Percentiles rank a stretch among this genome's conserved stretches.
Evolutionary conservation across 1,284 basidiomycete species (phyloP).

Genomic region (Sanguinoderma infundibulare): DNA sequence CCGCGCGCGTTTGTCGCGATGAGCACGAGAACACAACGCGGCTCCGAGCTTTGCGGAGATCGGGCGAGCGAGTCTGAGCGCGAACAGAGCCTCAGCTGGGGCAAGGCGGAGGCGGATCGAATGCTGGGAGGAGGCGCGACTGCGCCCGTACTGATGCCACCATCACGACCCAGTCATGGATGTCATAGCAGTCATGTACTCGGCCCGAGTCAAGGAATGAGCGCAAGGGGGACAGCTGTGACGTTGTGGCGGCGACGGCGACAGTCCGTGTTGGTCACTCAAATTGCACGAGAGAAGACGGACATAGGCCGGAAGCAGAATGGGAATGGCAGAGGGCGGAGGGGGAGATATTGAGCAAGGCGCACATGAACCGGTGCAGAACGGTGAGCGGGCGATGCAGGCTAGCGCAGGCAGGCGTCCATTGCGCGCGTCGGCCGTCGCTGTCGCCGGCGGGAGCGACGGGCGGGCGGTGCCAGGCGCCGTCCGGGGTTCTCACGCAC

Average conservation of each 20-base stretch:
- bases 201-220: neutral
- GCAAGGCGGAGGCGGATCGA: no score
- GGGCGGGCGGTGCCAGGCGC: constrained; percentile 5
- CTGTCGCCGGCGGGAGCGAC: neutral
- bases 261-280: neutral
- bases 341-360: neutral
- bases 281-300: neutral
- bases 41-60: no score
- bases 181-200: no score
- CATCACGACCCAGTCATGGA: no score
- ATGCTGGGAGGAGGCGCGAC: no score
- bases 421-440: neutral
- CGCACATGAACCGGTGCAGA: neutral
- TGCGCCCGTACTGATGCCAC: no score
- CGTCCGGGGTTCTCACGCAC: constrained; percentile 27
- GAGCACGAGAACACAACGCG: no score
- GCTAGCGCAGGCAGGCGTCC: neutral
- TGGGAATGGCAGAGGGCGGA: neutral
- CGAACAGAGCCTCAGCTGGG: no score
- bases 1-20: no score
- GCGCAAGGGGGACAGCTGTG: neutral
- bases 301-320: neutral
- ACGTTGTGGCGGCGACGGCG: neutral
- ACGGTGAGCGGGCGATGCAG: neutral
- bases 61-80: no score